Conservation (phyloP, 2,329 filamentous ascomycete species). For the Graphium sp. region DNA sequence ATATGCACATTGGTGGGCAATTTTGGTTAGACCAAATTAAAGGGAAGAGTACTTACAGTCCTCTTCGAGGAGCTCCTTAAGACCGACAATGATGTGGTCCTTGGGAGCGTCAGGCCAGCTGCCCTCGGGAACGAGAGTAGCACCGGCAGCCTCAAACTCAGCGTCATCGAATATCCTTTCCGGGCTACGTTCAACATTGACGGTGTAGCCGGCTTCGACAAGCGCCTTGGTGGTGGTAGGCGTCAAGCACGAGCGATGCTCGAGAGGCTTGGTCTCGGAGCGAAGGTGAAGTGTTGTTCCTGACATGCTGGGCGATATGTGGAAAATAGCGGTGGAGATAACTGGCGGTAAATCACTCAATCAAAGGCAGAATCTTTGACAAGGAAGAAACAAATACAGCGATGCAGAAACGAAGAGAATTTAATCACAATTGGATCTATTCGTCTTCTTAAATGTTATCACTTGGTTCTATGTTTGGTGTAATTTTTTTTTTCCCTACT, state of each 20-base stretch:
- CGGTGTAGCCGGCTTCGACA: slow-evolving; percentile 49
- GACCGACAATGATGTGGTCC: slow-evolving; percentile 55
- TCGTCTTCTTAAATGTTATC: no score
- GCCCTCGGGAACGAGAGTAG: slow-evolving; percentile 48
- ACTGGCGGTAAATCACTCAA: no score
- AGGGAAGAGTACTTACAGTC: slow-evolving; percentile 28
- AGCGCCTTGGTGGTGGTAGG: slow-evolving; percentile 22
- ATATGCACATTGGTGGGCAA: not conserved
- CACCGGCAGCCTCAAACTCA: slow-evolving; percentile 44
- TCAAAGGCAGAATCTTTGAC: no score
- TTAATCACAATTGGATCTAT: no score
- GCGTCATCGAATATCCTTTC: slow-evolving; percentile 46
- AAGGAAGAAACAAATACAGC: no score
- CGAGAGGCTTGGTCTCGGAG: slow-evolving; percentile 36
- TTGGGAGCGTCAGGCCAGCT: slow-evolving; percentile 51
- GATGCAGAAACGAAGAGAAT: no score
- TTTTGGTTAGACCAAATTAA: no score
- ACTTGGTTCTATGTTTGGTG: no score
- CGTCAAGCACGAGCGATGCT: slow-evolving; percentile 32
- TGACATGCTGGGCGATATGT: slow-evolving; percentile 9
- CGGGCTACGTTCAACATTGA: slow-evolving; percentile 48
- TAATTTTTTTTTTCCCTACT: no score
- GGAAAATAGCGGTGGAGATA: no score
- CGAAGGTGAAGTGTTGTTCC: slow-evolving; percentile 24
- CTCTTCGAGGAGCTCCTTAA: slow-evolving; percentile 65